Evolutionary conservation across 192 early-diverging fungal species (phyloP), one percentile per base, ranked within the genome.

Genomic region (Funneliformis geosporum): DNA sequence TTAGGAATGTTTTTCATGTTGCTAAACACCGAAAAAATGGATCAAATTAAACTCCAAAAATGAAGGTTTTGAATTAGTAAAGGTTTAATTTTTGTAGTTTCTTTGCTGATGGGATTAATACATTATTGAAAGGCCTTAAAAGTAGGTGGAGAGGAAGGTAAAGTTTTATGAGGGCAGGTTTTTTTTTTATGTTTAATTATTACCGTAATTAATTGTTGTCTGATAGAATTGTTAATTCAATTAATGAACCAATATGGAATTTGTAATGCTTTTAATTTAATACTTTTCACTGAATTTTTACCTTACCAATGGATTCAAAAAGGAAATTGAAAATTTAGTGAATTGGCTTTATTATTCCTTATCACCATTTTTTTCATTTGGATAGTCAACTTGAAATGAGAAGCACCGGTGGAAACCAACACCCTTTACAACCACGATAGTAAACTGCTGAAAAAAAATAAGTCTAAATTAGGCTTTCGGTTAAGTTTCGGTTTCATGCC

Each of bases 231-330:
- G 27, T 43, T 73, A 47, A 73, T 73, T 73, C 70, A 73, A 46
- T 44, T 73, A 73, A 73, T 73, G 70, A 73, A 73, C 70, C 70
- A 73, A 50, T 73, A 73, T 21, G 70, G 70, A 0, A 73, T 73
- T 43, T 73, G 70, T 73, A 73, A 73, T 46, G 70, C 70, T 16
- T 73, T 73, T 21, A 73, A 73, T 50, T 50, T 73, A 23, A 73
- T 73, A 16, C 70, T 73, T 73, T 73, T 73, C 47, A 73, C 70
- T 2, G 70, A 47, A 46, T 73, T 73, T 44, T 16, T 73, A 43
- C 70, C 70, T 0, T 44, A 46, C 21, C 4, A 46, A 43, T 73
- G 70, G 47, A 73, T 73, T 44, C 14, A 5, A 10, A 28, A 43
- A 73, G 5, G 4, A 10, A 60, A 10, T 2, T 3, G 59, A 12